phyloP scores from a whole-genome alignment of 352 stramenopile genomes.

The Blastocystis sp. region DNA sequence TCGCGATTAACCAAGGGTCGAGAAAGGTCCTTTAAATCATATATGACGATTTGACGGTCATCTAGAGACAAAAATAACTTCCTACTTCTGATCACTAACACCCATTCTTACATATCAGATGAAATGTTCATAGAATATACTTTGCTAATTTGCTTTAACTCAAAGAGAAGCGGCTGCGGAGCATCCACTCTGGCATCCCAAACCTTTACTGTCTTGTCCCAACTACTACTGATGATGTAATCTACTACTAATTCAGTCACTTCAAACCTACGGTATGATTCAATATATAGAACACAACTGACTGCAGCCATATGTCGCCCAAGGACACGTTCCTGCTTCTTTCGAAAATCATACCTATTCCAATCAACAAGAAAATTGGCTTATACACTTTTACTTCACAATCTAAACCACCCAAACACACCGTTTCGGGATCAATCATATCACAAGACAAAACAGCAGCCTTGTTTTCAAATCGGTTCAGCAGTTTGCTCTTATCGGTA shows the following conservation, averaged over 20 bases:
- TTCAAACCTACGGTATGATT: background rate
- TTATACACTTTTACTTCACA: conserved; percentile 70
- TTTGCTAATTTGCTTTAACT: conserved; percentile 74
- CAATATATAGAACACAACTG: conserved; percentile 70
- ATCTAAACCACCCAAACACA: conserved; percentile 78
- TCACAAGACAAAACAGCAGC: conserved; percentile 76
- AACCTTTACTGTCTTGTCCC: conserved; percentile 61
- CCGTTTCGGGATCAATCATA: conserved; percentile 75
- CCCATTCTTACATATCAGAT: conserved; percentile 70
- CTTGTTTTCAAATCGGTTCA: conserved; percentile 61
- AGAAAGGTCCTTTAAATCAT: conserved; percentile 79
- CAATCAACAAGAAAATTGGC: background rate
- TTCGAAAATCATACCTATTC: conserved; percentile 57
- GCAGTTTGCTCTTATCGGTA: conserved; percentile 54
- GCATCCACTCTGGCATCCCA: background rate
- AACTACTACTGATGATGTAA: conserved; percentile 32
- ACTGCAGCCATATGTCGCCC: conserved; percentile 71
- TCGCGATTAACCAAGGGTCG: conserved; percentile 76
- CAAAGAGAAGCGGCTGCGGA: background rate
- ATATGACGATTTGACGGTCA: conserved; percentile 74
- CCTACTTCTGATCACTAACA: conserved; percentile 68
- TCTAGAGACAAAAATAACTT: conserved; percentile 30
- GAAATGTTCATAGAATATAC: conserved; percentile 75
- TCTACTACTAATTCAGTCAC: background rate
- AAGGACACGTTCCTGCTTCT: conserved; percentile 52